These are phyloP conservation scores for Fraxinus excelsior DNA, from an alignment of 257 asterid genomes.

Conservation along the genomic window DNA sequence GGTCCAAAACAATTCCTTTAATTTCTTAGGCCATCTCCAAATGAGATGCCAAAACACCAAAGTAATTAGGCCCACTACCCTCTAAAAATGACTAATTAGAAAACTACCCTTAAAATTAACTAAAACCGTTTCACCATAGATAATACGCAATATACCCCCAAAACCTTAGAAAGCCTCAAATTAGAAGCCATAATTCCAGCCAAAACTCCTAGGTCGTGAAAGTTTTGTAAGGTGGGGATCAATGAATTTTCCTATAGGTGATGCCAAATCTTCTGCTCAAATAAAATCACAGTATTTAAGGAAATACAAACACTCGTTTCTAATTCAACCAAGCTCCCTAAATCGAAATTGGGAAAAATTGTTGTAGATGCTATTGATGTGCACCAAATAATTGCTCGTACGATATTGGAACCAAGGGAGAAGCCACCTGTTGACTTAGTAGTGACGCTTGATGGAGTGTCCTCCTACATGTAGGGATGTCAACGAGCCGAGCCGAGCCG, in stretches of 20 bases:
- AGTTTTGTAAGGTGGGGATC: slow-evolving; percentile 45
- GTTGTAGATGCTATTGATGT: slow-evolving; percentile 37
- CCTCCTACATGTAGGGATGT: too few relatives aligned
- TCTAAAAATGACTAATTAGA: too few relatives aligned
- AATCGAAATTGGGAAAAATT: slow-evolving; percentile 54
- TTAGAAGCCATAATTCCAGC: too few relatives aligned
- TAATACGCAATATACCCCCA: too few relatives aligned
- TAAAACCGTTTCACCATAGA: too few relatives aligned
- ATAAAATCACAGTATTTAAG: slow-evolving; percentile 46
- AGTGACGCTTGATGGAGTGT: slow-evolving; percentile 32
- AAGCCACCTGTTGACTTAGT: slow-evolving; percentile 31
- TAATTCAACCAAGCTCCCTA: slow-evolving; percentile 55
- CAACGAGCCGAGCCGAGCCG: too few relatives aligned
- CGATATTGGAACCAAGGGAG: slow-evolving; percentile 39
- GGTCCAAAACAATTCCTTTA: too few relatives aligned
- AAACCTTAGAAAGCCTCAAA: too few relatives aligned
- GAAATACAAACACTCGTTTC: slow-evolving; percentile 57
- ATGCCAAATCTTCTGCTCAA: slow-evolving; percentile 36
- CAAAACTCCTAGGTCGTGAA: slow-evolving; percentile 3
- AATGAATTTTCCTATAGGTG: slow-evolving; percentile 47
- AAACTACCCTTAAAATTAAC: too few relatives aligned
- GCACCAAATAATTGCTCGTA: slow-evolving; percentile 31
- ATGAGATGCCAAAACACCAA: too few relatives aligned
- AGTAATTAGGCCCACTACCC: too few relatives aligned
- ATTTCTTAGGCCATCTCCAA: too few relatives aligned